Evolutionary conservation across 352 stramenopile species (phyloP), one percentile per base, ranked within the genome.

Genomic region (Phytophthora litchii): DNA sequence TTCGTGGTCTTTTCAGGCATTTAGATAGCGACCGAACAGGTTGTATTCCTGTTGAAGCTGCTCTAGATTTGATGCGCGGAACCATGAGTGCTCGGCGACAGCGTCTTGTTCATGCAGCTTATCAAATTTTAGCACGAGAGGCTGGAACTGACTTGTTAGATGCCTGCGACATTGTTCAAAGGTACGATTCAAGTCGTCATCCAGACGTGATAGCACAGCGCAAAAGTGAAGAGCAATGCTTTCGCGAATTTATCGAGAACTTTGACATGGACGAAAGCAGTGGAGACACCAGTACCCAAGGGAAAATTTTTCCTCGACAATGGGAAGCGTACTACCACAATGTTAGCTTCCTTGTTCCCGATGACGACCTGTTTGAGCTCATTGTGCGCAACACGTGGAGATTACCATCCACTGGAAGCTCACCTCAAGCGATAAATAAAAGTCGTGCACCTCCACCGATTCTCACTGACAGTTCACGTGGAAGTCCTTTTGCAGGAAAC

Each of bases 301-400:
- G 64, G 20, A 76, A 72, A 47, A 77, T 91, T 41, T 60, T 69
- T 9, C 70, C 64, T 13, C 27, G 51, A 12, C 78, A 91, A 43
- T 91, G 78, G 78, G 69, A 84, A 52, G 64, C 88, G 16, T 97
- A 97, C 66, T 97, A 97, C 76, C 74, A 91, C 40, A 95, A 95
- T 54, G 74, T 97, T 4, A 89, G 82, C 51, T 92, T 91, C 36
- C 87, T 88, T 40, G 84, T 97, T 42, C 64, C 72, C 6, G 79
- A 92, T 72, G 91, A 97, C 67, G 86, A 97, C 32, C 92, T 97
- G 48, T 97, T 97, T 52, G 86, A 96, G 58, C 72, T 94, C 23
- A 86, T 97, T 59, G 69, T 97, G 31, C 83, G 87, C 54, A 97
- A 97, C 56, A 88, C 86, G 10, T 97, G 91, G 80, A 77, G 83